These are phyloP conservation scores for Phaeosphaeriaceae sp. DNA, from an alignment of 2,329 filamentous ascomycete species.

Conservation along the genomic window DNA sequence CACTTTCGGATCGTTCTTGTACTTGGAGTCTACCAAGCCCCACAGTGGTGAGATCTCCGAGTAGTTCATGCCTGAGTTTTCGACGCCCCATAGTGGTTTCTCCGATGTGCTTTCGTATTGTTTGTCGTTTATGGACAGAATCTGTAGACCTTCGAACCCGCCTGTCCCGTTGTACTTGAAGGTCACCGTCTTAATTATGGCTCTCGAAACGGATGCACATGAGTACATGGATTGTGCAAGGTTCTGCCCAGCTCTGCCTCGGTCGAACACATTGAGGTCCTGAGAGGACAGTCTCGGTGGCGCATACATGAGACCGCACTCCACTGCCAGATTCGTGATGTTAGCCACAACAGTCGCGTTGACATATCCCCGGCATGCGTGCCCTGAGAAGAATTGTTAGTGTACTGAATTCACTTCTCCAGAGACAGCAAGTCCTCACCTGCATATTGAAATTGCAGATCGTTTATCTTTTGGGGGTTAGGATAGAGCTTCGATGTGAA, in stretches of 20 bases:
- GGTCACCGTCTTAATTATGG: conserved; percentile 54
- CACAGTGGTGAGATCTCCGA: conserved; percentile 47
- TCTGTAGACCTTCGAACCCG: conserved; percentile 43
- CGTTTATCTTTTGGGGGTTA: conserved; percentile 6
- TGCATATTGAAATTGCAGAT: not conserved
- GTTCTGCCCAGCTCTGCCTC: not conserved
- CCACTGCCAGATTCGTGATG: conserved; percentile 52
- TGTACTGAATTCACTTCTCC: not conserved
- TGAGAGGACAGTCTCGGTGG: conserved; percentile 40
- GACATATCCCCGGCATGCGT: conserved; percentile 41
- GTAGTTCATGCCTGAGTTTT: conserved; percentile 34
- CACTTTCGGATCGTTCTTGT: conserved; percentile 42
- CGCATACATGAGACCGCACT: conserved; percentile 53
- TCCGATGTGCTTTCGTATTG: conserved; percentile 40
- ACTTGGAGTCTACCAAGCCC: conserved; percentile 49
- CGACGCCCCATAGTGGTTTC: conserved; percentile 49
- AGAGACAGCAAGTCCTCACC: not conserved
- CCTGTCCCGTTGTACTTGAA: conserved; percentile 53
- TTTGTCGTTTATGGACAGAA: conserved; percentile 49
- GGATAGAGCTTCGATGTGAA: conserved; percentile 2
- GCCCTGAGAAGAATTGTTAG: not conserved
- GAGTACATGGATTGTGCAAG: conserved; percentile 51
- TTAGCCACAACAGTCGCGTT: conserved; percentile 45
- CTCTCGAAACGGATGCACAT: conserved; percentile 53
- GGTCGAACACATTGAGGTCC: not conserved